These are phyloP conservation scores for Erythrobasidium hasegawianum DNA, from an alignment of 1,284 basidiomycete species.

Conservation along the genomic window DNA sequence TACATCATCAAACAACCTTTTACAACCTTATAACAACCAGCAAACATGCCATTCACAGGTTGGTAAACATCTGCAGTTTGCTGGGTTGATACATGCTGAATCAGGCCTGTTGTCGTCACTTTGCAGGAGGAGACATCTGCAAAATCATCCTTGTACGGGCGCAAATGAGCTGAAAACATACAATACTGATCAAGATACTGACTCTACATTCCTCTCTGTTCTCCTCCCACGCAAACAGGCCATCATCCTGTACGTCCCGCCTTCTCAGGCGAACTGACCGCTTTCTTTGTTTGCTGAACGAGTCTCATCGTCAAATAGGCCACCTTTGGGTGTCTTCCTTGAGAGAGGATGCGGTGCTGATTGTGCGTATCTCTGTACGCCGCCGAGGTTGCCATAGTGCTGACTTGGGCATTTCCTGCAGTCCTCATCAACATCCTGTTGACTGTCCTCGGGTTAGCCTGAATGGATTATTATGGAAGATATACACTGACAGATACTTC, in stretches of 20 bases:
- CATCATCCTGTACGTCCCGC: constrained; percentile 24
- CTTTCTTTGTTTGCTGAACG: not conserved
- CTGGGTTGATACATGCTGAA: no score
- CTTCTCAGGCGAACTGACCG: no score
- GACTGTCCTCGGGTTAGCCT: constrained; percentile 42
- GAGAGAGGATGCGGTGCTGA: constrained; percentile 37
- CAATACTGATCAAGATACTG: no score
- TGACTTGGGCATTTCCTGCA: no score
- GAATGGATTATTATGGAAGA: not conserved
- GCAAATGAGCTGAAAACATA: not conserved
- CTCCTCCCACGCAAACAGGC: constrained; percentile 5
- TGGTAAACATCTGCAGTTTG: no score
- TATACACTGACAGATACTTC: not conserved
- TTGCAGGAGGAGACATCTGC: constrained; percentile 32
- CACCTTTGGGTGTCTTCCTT: constrained; percentile 36
- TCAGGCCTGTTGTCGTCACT: no score
- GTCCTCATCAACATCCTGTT: constrained; percentile 45
- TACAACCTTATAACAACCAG: not conserved
- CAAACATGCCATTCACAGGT: constrained; percentile 29
- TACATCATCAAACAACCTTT: not conserved
- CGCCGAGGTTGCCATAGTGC: no score
- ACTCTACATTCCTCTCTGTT: no score
- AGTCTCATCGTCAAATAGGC: no score
- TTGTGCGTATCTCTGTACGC: constrained; percentile 1
- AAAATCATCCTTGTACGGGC: constrained; percentile 32